Conservation (phyloP, 2,329 filamentous ascomycete genomes). For the Xylariaceae sp. region DNA sequence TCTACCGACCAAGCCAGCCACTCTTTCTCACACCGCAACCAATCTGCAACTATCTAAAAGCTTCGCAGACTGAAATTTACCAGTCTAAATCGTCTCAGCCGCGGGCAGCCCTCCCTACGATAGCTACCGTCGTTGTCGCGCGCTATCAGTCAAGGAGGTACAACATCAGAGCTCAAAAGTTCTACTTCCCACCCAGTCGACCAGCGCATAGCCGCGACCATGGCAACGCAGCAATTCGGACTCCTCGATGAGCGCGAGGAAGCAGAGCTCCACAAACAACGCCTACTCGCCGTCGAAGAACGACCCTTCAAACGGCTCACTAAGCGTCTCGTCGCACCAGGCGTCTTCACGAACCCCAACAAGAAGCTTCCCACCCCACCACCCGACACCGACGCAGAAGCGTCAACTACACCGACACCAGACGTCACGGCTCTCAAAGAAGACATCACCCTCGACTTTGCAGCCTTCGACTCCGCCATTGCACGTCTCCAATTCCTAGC, state of each 20-base stretch:
- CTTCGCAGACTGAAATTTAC: too few species aligned
- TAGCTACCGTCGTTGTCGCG: too few species aligned
- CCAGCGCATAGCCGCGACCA: slow-evolving; percentile 4
- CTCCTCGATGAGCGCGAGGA: slow-evolving; percentile 74
- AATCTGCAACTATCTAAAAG: too few species aligned
- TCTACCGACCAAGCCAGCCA: too few species aligned
- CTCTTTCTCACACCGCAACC: too few species aligned
- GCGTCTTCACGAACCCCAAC: slow-evolving; percentile 56
- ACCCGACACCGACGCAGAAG: slow-evolving; percentile 50
- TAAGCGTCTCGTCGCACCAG: slow-evolving; percentile 71
- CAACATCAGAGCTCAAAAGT: too few species aligned
- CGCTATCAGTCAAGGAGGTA: too few species aligned
- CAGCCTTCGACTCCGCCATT: slow-evolving; percentile 81
- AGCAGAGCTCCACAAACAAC: slow-evolving; percentile 81
- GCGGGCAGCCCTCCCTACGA: too few species aligned
- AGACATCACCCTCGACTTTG: slow-evolving; percentile 84
- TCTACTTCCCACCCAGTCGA: too few species aligned
- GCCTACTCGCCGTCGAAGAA: slow-evolving; percentile 86
- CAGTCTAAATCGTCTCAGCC: too few species aligned
- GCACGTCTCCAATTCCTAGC: slow-evolving; percentile 84
- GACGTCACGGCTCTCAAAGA: slow-evolving; percentile 65
- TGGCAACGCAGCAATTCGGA: slow-evolving; percentile 31
- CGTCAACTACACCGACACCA: slow-evolving; percentile 17
- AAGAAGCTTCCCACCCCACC: slow-evolving; percentile 64
- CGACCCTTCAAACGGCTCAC: slow-evolving; percentile 88